A percentile compares a stretch with the other conserved stretches of the same genome.
Conservation (phyloP, 2,329 filamentous ascomycete species). For the Hansfordia pulvinata region DNA sequence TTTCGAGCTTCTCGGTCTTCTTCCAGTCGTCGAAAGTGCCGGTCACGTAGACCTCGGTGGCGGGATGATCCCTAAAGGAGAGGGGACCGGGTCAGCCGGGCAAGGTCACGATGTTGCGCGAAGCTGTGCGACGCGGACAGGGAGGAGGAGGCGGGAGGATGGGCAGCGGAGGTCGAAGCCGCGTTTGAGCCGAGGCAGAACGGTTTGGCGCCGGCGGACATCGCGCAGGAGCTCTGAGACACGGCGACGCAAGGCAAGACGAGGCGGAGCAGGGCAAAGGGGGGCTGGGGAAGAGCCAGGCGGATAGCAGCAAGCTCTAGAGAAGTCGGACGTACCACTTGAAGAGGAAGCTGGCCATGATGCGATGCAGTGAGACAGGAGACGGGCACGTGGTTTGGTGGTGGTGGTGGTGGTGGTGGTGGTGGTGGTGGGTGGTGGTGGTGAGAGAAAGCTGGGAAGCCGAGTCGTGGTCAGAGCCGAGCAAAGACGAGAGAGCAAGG, state of each 20-base stretch:
- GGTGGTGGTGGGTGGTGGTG: constrained; percentile 2
- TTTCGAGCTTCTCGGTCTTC: constrained; percentile 73
- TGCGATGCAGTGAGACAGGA: constrained; percentile 8
- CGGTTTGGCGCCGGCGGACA: no score
- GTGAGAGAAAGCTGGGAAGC: constrained; percentile 3
- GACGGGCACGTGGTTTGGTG: constrained; percentile 1
- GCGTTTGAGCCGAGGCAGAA: not conserved
- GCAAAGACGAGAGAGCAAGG: constrained; percentile 3
- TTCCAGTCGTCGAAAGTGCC: constrained; percentile 93
- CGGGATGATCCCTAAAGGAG: constrained; percentile 60
- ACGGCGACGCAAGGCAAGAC: constrained; percentile 1
- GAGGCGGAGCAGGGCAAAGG: constrained; percentile 2
- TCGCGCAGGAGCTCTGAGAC: no score
- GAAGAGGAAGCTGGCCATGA: constrained; percentile 57
- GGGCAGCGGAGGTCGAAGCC: not conserved
- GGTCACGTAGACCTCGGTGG: constrained; percentile 82
- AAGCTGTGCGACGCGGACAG: no score
- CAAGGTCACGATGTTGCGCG: not conserved
- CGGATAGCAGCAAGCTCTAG: constrained; percentile 1
- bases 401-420: constrained; percentile 1
- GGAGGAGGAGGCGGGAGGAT: not conserved
- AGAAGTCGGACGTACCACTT: constrained; percentile 42
- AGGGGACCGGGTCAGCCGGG: constrained; percentile 4
- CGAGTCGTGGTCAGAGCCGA: constrained; percentile 3
- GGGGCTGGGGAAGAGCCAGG: constrained; percentile 1